These are phyloP conservation scores for Aspergillus sp. DNA, from an alignment of 2,329 filamentous ascomycete species.

Conservation along the genomic window DNA sequence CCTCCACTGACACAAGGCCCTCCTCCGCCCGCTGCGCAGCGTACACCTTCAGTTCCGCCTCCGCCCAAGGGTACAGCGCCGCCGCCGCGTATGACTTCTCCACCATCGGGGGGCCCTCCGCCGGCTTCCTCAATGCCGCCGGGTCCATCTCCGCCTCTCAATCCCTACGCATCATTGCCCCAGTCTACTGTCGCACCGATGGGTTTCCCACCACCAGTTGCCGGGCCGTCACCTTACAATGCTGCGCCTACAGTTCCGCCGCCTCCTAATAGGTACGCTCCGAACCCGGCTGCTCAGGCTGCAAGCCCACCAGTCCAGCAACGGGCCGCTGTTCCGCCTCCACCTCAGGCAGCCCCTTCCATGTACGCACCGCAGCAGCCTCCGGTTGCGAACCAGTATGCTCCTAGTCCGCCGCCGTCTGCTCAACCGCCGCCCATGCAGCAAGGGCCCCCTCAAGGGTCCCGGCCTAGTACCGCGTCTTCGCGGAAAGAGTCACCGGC, in stretches of 20 bases:
- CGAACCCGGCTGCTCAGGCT: constrained; percentile 51
- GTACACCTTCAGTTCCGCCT: constrained; percentile 65
- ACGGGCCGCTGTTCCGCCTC: constrained; percentile 42
- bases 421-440: constrained; percentile 20
- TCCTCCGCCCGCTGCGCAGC: constrained; percentile 52
- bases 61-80: constrained; percentile 71
- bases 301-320: constrained; percentile 37
- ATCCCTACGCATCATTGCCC: constrained; percentile 29
- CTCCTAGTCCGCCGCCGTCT: constrained; percentile 40
- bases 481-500: constrained; percentile 42
- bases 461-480: constrained; percentile 40
- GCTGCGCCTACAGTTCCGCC: constrained; percentile 61
- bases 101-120: constrained; percentile 48
- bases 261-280: constrained; percentile 68
- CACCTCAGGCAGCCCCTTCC: constrained; percentile 29
- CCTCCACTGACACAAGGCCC: constrained; percentile 30
- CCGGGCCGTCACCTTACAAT: constrained; percentile 77
- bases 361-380: constrained; percentile 52
- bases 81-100: constrained; percentile 61
- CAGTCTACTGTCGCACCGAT: constrained; percentile 35
- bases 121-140: constrained; percentile 55
- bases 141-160: constrained; percentile 45
- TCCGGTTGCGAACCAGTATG: constrained; percentile 34
- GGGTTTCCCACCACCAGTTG: constrained; percentile 47
- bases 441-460: constrained; percentile 26